Conservation (phyloP, 306 rosid genomes). For the Dryas alaskensis region DNA sequence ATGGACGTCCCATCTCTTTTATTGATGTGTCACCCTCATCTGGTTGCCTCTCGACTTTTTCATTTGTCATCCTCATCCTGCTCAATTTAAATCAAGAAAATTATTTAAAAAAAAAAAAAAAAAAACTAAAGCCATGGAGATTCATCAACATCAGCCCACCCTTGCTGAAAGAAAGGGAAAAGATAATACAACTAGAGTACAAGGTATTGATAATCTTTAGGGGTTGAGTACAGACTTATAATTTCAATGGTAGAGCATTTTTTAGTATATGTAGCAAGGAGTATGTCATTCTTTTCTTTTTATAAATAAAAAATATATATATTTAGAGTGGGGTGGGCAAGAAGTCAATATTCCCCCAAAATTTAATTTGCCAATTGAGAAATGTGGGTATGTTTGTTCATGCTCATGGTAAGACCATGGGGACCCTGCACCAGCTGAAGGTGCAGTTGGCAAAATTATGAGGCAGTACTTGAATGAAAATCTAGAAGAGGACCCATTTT, state of each 20-base stretch:
- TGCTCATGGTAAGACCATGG: no score
- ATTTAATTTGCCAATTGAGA: neutral
- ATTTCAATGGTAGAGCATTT: no score
- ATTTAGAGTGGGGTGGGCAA: no score
- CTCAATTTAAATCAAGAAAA: neutral
- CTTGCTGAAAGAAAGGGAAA: no score
- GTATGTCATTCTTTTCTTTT: no score
- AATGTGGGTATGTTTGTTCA: neutral
- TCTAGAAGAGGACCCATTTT: neutral
- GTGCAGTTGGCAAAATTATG: neutral
- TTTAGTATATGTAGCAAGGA: no score
- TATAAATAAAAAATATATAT: no score
- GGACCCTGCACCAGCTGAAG: neutral
- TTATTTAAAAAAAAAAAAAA: neutral
- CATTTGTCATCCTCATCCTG: constrained; percentile 18
- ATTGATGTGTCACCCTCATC: constrained; percentile 30
- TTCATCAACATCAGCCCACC: no score
- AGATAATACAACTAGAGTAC: no score
- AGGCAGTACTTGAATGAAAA: neutral
- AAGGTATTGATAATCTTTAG: no score
- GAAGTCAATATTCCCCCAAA: neutral
- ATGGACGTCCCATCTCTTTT: constrained; percentile 6
- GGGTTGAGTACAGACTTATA: no score
- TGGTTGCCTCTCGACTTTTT: neutral
- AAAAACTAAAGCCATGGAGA: neutral